A percentile compares a stretch with the other conserved stretches of the same genome.
Evolutionary conservation across 805 yeast species (phyloP).

Genomic region (Kodamaea laetipori): DNA sequence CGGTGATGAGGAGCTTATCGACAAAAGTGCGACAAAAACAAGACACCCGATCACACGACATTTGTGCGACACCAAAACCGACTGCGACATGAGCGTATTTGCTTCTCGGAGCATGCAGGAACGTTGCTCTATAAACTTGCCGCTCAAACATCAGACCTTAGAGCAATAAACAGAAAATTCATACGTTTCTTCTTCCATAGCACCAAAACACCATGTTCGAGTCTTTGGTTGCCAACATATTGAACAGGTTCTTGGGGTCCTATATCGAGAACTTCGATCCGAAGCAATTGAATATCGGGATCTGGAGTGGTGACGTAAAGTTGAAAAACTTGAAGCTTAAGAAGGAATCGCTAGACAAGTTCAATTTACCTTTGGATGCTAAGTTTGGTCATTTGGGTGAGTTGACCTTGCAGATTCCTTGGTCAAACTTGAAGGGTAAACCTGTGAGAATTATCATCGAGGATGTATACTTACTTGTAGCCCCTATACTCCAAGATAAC

Average conservation of each 20-base stretch:
- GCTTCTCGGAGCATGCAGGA: conserved; percentile 3
- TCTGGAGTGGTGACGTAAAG: conserved; percentile 97
- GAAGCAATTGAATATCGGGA: conserved; percentile 90
- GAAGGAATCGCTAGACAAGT: conserved; percentile 84
- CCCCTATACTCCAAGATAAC: conserved; percentile 65
- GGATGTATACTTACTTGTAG: conserved; percentile 80
- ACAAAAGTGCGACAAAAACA: not conserved
- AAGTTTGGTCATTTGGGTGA: conserved; percentile 89
- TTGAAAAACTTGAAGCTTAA: conserved; percentile 74
- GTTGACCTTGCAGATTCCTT: conserved; percentile 88
- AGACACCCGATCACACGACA: not conserved
- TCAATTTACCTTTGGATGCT: conserved; percentile 84
- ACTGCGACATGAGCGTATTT: not conserved
- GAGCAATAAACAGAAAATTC: not conserved
- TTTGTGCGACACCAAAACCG: too few species aligned
- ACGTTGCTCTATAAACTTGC: not conserved
- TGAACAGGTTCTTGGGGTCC: conserved; percentile 63
- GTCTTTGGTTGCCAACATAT: conserved; percentile 62
- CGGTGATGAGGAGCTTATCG: not conserved
- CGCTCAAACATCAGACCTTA: not conserved
- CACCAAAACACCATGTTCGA: conserved; percentile 51
- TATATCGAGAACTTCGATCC: conserved; percentile 96
- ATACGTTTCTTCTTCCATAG: not conserved
- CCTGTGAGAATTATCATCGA: conserved; percentile 89
- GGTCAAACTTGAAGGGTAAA: conserved; percentile 90